These are phyloP conservation scores for Hanseniaspora clermontiae DNA, from an alignment of 805 yeast species.

Conservation along the genomic window DNA sequence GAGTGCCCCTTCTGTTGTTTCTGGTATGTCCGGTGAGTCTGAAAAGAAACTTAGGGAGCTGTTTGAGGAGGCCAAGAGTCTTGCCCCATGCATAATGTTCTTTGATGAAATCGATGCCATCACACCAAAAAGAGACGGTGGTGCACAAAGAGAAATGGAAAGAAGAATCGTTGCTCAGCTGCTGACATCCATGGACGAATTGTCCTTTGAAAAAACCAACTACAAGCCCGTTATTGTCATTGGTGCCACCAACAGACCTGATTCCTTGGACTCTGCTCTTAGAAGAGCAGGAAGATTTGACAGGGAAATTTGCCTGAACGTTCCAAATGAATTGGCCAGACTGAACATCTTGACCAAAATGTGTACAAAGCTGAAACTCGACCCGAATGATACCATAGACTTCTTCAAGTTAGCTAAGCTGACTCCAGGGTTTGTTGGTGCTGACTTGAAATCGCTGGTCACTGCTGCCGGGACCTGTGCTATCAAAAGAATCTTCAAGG, in stretches of 20 bases:
- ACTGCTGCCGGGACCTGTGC: conserved; percentile 94
- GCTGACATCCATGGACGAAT: conserved; percentile 86
- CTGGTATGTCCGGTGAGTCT: conserved; percentile 98
- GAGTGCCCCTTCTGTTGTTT: conserved; percentile 90
- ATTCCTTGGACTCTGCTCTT: conserved; percentile 83
- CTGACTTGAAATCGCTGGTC: conserved; percentile 85
- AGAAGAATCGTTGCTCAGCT: conserved; percentile 91
- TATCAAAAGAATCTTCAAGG: conserved; percentile 75
- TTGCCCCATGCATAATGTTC: conserved; percentile 88
- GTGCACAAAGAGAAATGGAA: conserved; percentile 95
- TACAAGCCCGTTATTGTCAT: conserved; percentile 89
- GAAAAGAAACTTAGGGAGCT: conserved; percentile 88
- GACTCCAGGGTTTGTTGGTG: conserved; percentile 97
- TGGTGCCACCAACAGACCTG: conserved; percentile 96
- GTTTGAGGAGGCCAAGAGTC: conserved; percentile 76
- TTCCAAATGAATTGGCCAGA: conserved; percentile 82
- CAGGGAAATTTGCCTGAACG: conserved; percentile 83
- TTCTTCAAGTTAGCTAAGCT: conserved; percentile 65
- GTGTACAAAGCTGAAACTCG: conserved; percentile 52
- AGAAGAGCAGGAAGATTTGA: conserved; percentile 96
- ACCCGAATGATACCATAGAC: conserved; percentile 46
- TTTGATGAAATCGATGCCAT: conserved; percentile 97
- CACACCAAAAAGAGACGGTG: conserved; percentile 92
- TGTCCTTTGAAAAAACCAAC: conserved; percentile 73
- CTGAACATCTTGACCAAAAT: conserved; percentile 61